These are phyloP conservation scores for Podaxis rugospora DNA, from an alignment of 768 basidiomycete species.

Conservation along the genomic window DNA sequence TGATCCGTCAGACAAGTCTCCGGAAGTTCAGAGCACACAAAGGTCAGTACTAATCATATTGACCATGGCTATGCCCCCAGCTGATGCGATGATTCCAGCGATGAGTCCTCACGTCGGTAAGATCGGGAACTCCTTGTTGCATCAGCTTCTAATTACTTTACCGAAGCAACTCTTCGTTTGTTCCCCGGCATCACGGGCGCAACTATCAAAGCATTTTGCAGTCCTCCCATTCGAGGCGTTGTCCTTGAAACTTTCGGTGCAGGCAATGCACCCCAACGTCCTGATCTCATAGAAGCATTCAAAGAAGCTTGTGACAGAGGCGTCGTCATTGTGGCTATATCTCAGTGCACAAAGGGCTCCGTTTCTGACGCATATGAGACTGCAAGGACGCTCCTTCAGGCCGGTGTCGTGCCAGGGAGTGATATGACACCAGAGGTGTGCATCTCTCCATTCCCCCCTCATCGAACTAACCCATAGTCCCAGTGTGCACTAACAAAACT, in stretches of 20 bases:
- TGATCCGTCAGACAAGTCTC: constrained; percentile 76
- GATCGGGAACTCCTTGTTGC: constrained; percentile 18
- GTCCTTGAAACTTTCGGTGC: constrained; percentile 91
- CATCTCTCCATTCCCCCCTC: not conserved
- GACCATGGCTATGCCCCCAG: not conserved
- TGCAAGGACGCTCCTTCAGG: constrained; percentile 60
- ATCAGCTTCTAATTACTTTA: constrained; percentile 1
- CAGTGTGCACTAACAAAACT: constrained; percentile 91
- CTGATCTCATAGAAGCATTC: constrained; percentile 71
- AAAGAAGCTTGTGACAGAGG: constrained; percentile 80
- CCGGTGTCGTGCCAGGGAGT: constrained; percentile 79
- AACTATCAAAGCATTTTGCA: constrained; percentile 73
- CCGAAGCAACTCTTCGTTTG: constrained; percentile 71
- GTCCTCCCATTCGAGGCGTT: constrained; percentile 71
- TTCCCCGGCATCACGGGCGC: constrained; percentile 83
- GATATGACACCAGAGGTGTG: constrained; percentile 95
- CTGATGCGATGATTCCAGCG: constrained; percentile 33
- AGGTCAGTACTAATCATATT: constrained; percentile 31
- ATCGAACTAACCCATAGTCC: not conserved
- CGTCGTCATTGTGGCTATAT: constrained; percentile 86
- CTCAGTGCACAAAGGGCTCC: constrained; percentile 84
- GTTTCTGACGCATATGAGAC: constrained; percentile 85
- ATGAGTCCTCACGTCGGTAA: constrained; percentile 80
- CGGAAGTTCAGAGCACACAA: constrained; percentile 81
- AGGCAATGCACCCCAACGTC: constrained; percentile 85